Percentiles rank a stretch among this genome's conserved stretches.
Evolutionary conservation across 108 stramenopile genomes (phyloP).

Genomic region (Nitzschia sp.): DNA sequence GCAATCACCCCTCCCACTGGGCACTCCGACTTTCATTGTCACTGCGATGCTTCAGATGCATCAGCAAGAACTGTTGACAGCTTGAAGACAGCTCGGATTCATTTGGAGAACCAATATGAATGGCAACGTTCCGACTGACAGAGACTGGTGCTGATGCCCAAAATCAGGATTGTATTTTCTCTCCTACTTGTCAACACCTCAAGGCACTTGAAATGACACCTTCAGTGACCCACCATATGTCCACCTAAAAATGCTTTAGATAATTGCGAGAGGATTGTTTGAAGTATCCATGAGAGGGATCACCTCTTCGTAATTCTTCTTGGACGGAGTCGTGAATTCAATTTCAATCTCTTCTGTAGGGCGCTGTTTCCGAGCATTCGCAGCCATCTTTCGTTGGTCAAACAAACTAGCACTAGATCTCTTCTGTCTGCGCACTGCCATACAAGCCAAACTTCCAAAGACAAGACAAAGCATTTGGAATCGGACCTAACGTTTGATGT

Average conservation of each 20-base stretch:
- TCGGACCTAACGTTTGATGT: slow-evolving; percentile 8
- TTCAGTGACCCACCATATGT: too few relatives aligned
- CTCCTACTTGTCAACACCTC: too few relatives aligned
- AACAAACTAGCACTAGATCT: slow-evolving; percentile 28
- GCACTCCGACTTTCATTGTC: too few relatives aligned
- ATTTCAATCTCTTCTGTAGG: slow-evolving; percentile 7
- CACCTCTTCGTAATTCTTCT: slow-evolving; percentile 8
- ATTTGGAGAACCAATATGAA: too few relatives aligned
- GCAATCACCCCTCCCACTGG: too few relatives aligned
- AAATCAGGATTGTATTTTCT: too few relatives aligned
- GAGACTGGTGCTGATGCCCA: too few relatives aligned
- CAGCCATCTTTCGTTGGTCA: slow-evolving; percentile 32
- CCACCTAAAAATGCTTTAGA: neutral
- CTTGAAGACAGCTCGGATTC: too few relatives aligned
- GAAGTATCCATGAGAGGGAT: slow-evolving; percentile 20
- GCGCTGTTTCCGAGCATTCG: slow-evolving; percentile 3
- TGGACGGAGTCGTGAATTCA: slow-evolving; percentile 24
- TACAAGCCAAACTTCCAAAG: slow-evolving; percentile 22
- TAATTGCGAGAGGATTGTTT: slow-evolving; percentile 18
- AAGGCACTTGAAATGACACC: too few relatives aligned
- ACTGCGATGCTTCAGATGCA: too few relatives aligned
- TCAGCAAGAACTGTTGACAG: too few relatives aligned
- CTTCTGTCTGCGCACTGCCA: slow-evolving; percentile 22
- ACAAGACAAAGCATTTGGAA: slow-evolving; percentile 29
- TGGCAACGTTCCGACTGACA: too few relatives aligned